These are phyloP conservation scores for Penicillium soppii DNA, from an alignment of 495 filamentous ascomycete genomes.

Conservation along the genomic window DNA sequence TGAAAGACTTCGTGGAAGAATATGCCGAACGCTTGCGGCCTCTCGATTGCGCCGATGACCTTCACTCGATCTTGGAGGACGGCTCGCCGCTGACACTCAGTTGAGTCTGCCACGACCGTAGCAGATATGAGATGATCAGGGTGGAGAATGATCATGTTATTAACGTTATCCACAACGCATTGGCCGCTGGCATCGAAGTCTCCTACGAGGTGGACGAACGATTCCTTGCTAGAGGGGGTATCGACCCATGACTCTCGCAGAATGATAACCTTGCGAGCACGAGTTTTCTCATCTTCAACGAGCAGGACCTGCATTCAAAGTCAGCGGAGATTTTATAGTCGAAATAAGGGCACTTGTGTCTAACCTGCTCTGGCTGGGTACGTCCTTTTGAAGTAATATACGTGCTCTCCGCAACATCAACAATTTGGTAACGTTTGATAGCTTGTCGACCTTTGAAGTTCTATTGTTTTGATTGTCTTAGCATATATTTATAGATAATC, in stretches of 20 bases:
- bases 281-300: conserved; percentile 71
- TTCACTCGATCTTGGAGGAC: conserved; percentile 94
- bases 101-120: conserved; percentile 90
- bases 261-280: conserved; percentile 62
- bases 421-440: conserved; percentile 81
- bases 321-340: conserved; percentile 20
- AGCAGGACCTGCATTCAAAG: conserved; percentile 59
- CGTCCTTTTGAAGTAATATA: conserved; percentile 63
- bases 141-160: conserved; percentile 88
- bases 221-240: conserved; percentile 67
- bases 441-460: conserved; percentile 57
- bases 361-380: conserved; percentile 69
- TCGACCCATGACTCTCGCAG: conserved; percentile 85
- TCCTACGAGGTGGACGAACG: conserved; percentile 85
- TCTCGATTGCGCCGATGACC: conserved; percentile 71
- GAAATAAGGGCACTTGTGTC: conserved; percentile 9
- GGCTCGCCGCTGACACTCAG: conserved; percentile 81
- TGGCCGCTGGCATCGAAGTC: conserved; percentile 63
- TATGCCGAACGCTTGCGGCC: conserved; percentile 81
- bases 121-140: conserved; percentile 94
- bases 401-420: conserved; percentile 62
- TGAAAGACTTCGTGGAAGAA: conserved; percentile 95
- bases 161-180: conserved; percentile 71
- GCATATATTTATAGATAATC: conserved; percentile 36
- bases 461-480: conserved; percentile 45